phyloP scores from a whole-genome alignment of 1,284 basidiomycete species.

The Pascua sp. region DNA sequence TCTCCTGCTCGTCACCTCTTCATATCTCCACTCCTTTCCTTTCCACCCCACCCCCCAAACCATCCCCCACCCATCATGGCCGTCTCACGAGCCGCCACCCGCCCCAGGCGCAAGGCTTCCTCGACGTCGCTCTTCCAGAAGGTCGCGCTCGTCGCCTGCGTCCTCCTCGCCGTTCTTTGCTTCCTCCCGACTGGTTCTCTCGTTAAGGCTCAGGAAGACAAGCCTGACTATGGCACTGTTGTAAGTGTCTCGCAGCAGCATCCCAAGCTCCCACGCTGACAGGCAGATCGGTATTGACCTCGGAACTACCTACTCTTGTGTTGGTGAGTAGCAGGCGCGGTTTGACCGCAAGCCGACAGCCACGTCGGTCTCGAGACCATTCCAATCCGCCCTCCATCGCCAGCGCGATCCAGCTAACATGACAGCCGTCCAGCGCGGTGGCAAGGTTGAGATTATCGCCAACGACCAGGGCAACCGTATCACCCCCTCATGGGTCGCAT shows the following conservation, averaged over 20 bases:
- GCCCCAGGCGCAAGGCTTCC: slow-evolving; percentile 12
- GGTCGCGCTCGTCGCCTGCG: slow-evolving; percentile 44
- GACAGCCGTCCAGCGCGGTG: slow-evolving; percentile 69
- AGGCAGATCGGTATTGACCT: slow-evolving; percentile 5
- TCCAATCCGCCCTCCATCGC: too few relatives aligned
- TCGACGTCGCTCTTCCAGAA: slow-evolving; percentile 32
- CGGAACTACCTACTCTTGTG: slow-evolving; percentile 59
- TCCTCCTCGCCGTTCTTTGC: slow-evolving; percentile 48
- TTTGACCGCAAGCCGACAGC: slow-evolving; percentile 51
- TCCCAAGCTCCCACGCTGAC: neutral
- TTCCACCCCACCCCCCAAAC: neutral
- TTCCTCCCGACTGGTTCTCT: slow-evolving; percentile 40
- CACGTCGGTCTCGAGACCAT: too few relatives aligned
- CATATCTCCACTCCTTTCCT: neutral
- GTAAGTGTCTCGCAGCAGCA: slow-evolving; percentile 63
- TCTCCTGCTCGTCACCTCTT: neutral
- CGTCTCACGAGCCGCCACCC: slow-evolving; percentile 16
- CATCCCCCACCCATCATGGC: slow-evolving; percentile 10
- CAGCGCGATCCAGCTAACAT: too few relatives aligned
- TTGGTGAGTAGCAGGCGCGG: slow-evolving; percentile 36
- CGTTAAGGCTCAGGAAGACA: slow-evolving; percentile 44
- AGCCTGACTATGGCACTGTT: slow-evolving; percentile 77
- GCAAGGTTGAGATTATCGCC: slow-evolving; percentile 92
- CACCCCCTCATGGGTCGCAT: slow-evolving; percentile 90
- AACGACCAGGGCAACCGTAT: slow-evolving; percentile 98